These are phyloP conservation scores for Salix arbutifolia DNA, from an alignment of 345 rosid species.

Conservation along the genomic window DNA sequence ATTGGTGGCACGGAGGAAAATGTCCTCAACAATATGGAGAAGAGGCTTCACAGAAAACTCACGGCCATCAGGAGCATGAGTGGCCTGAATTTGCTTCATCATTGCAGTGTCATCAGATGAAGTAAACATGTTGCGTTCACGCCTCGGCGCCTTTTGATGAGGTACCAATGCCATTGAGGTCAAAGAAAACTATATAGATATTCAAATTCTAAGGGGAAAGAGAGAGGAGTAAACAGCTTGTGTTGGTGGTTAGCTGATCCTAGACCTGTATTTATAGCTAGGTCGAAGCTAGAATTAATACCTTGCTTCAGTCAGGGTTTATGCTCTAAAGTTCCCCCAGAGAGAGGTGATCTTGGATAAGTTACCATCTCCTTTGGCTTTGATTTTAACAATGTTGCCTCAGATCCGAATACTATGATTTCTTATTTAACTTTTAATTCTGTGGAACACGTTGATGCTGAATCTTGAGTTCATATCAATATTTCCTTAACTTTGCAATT, in stretches of 20 bases:
- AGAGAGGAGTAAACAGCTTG: not conserved
- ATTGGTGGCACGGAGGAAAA: conserved; percentile 37
- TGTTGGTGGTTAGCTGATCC: conserved; percentile 11
- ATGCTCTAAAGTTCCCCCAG: conserved; percentile 7
- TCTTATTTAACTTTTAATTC: not conserved
- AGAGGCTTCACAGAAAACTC: conserved; percentile 38
- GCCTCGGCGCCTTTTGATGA: not conserved
- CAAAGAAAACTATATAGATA: not conserved
- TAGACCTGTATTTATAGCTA: conserved; percentile 24
- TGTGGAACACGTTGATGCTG: not conserved
- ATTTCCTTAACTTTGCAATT: no score
- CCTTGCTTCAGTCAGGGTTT: conserved; percentile 47
- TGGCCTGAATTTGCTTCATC: conserved; percentile 52
- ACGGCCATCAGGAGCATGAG: conserved; percentile 56
- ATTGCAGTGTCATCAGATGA: conserved; percentile 51
- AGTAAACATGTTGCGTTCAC: conserved; percentile 27
- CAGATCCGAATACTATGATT: not conserved
- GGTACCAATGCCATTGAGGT: conserved; percentile 14
- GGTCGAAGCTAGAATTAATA: conserved; percentile 14
- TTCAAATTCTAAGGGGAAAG: not conserved
- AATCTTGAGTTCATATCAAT: no score
- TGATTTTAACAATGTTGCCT: not conserved
- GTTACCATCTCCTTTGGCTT: conserved; percentile 6
- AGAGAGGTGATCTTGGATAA: conserved; percentile 18
- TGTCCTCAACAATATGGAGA: conserved; percentile 46